Evolutionary conservation across 2,329 filamentous ascomycete genomes (phyloP).

Genomic region (Talaromyces sp.): DNA sequence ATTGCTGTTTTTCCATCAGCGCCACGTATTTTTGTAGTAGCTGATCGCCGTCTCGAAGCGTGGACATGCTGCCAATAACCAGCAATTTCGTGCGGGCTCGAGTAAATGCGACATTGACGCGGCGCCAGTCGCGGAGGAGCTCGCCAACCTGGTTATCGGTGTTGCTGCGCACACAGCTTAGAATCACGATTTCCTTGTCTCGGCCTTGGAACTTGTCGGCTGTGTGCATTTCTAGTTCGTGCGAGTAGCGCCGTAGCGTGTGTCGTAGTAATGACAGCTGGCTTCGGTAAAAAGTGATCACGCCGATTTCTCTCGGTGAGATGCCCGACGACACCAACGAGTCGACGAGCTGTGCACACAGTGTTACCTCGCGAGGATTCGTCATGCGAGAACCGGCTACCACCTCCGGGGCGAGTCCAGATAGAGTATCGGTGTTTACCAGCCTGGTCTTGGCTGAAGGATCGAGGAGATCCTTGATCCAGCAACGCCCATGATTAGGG

Average conservation of each 20-base stretch:
- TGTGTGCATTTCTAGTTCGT: conserved; percentile 85
- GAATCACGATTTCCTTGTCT: conserved; percentile 87
- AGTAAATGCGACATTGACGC: conserved; percentile 95
- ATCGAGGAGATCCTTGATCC: conserved; percentile 67
- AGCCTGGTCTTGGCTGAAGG: conserved; percentile 73
- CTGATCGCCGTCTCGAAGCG: conserved; percentile 63
- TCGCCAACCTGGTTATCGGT: conserved; percentile 80
- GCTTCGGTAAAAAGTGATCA: conserved; percentile 95
- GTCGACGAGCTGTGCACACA: conserved; percentile 76
- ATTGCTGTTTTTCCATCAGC: conserved; percentile 71
- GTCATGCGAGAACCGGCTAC: conserved; percentile 76
- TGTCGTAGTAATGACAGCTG: conserved; percentile 81
- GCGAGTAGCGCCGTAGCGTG: conserved; percentile 54
- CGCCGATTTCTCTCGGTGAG: conserved; percentile 70
- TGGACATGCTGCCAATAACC: conserved; percentile 75
- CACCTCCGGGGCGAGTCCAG: conserved; percentile 57
- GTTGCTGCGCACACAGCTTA: conserved; percentile 85
- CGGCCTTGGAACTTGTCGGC: conserved; percentile 95
- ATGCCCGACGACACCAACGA: conserved; percentile 72
- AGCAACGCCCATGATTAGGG: conserved; percentile 54
- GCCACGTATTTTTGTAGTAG: conserved; percentile 71
- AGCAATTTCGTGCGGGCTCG: conserved; percentile 87
- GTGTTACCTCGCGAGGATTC: conserved; percentile 73
- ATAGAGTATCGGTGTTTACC: conserved; percentile 78
- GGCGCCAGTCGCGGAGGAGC: conserved; percentile 80